Percentiles rank a stretch among this genome's conserved stretches.
Conservation (phyloP, 306 rosid species). For the Luffa acutangula region DNA sequence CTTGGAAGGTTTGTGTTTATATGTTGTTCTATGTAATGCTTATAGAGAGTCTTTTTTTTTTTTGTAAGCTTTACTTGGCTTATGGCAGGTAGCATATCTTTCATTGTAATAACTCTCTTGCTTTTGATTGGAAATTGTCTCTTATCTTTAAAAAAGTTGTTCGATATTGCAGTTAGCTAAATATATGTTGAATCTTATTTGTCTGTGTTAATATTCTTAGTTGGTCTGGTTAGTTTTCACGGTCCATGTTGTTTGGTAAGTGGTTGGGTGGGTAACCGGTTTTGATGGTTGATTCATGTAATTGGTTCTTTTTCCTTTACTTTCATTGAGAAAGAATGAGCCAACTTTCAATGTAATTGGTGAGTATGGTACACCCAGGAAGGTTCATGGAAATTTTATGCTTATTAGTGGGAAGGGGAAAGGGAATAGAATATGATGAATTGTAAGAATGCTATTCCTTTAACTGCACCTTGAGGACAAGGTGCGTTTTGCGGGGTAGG, state of each 20-base stretch:
- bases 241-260: not conserved
- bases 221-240: not conserved
- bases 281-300: not conserved
- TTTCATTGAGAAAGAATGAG: too few species aligned
- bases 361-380: not conserved
- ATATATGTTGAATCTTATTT: not conserved
- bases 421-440: not conserved
- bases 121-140: not conserved
- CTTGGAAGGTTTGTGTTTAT: slow-evolving; percentile 69
- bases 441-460: too few species aligned
- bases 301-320: not conserved
- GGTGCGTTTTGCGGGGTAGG: too few species aligned
- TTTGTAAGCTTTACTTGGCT: not conserved
- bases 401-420: not conserved
- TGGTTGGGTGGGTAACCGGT: not conserved
- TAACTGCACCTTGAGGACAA: too few species aligned
- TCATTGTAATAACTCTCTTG: not conserved
- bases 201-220: not conserved
- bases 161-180: not conserved
- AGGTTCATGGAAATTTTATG: not conserved
- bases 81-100: not conserved
- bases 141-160: not conserved
- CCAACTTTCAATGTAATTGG: not conserved
- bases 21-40: not conserved
- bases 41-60: not conserved